phyloP scores from a whole-genome alignment of 23 red algal genomes.

The Rhodosorus marinus region DNA sequence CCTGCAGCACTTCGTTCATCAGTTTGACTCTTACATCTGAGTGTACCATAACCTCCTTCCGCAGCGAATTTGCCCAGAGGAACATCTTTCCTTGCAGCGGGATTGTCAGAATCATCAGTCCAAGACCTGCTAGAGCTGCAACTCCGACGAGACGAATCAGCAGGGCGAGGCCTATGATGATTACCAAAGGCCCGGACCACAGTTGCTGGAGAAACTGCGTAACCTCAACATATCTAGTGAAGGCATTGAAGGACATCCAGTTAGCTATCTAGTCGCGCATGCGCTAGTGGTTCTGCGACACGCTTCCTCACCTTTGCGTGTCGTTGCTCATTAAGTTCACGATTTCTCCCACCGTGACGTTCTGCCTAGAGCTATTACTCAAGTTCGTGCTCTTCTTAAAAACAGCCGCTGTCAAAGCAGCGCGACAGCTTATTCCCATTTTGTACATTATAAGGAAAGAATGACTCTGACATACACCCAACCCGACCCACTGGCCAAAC shows the following conservation, averaged over 20 bases:
- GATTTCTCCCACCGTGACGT: slow-evolving; percentile 35
- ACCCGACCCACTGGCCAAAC: too few relatives aligned
- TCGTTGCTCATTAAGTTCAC: slow-evolving; percentile 57
- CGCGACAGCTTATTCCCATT: too few relatives aligned
- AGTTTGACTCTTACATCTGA: slow-evolving; percentile 53
- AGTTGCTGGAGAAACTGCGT: slow-evolving; percentile 27
- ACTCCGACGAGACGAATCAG: slow-evolving; percentile 41
- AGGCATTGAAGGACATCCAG: too few relatives aligned
- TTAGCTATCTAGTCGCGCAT: too few relatives aligned
- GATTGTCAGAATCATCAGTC: slow-evolving; percentile 27
- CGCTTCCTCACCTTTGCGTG: too few relatives aligned
- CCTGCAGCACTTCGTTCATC: slow-evolving; percentile 42
- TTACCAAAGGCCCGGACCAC: slow-evolving; percentile 50
- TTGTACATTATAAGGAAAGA: too few relatives aligned
- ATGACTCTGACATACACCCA: too few relatives aligned
- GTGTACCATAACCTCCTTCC: slow-evolving; percentile 26
- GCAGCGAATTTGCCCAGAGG: slow-evolving; percentile 10
- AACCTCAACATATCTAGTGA: slow-evolving; percentile 28
- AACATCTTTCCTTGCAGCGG: slow-evolving; percentile 37
- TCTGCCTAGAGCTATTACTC: slow-evolving; percentile 11
- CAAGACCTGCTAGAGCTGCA: slow-evolving; percentile 29
- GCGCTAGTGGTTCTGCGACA: too few relatives aligned
- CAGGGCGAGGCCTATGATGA: slow-evolving; percentile 33
- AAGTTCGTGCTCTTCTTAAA: slow-evolving; percentile 37
- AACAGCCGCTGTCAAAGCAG: slow-evolving; percentile 18